phyloP scores from a whole-genome alignment of 371 early-diverging fungal species.

The Enterocytospora artemiae region DNA sequence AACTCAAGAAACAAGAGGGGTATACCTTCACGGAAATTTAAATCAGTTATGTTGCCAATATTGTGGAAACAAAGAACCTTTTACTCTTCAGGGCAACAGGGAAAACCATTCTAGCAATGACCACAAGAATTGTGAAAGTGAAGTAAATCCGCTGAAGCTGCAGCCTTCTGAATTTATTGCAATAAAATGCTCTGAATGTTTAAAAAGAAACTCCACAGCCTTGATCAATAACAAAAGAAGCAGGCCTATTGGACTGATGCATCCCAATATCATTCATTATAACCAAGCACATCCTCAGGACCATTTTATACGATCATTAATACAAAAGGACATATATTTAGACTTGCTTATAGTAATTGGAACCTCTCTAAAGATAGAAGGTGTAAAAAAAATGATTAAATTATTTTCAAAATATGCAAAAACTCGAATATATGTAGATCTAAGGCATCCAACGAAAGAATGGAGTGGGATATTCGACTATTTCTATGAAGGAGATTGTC shows the following conservation, averaged over 20 bases:
- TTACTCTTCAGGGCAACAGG: conserved; percentile 52
- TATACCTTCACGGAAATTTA: too few species aligned
- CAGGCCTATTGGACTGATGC: conserved; percentile 66
- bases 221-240: conserved; percentile 61
- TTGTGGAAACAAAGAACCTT: background rate
- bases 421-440: conserved; percentile 51
- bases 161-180: conserved; percentile 10
- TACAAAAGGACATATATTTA: conserved; percentile 48
- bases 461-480: conserved; percentile 53
- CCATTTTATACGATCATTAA: conserved; percentile 24
- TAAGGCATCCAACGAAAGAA: conserved; percentile 43
- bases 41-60: too few species aligned
- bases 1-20: background rate
- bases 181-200: conserved; percentile 59
- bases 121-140: conserved; percentile 28
- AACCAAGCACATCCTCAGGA: conserved; percentile 79
- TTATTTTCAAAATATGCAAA: conserved; percentile 59
- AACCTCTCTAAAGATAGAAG: conserved; percentile 83
- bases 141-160: conserved; percentile 13
- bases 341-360: conserved; percentile 89
- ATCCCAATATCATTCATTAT: conserved; percentile 89
- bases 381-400: conserved; percentile 74
- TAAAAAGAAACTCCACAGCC: conserved; percentile 61
- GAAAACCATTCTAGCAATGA: conserved; percentile 48
- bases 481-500: conserved; percentile 55